These are phyloP conservation scores for Barnettozyma pratensis DNA, from an alignment of 805 yeast species.

Conservation along the genomic window DNA sequence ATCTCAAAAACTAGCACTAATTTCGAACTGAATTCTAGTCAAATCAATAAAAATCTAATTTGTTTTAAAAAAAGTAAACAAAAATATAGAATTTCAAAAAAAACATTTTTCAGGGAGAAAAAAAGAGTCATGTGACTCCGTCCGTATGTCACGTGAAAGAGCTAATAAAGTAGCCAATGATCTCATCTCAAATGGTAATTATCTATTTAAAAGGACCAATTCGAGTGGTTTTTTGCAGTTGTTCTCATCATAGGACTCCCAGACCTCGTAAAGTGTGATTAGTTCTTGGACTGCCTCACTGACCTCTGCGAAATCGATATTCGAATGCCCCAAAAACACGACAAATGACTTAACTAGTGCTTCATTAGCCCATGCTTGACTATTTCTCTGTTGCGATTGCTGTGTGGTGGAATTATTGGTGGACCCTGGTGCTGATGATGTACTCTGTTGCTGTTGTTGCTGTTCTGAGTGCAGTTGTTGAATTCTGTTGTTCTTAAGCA, in stretches of 20 bases:
- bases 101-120: too few species aligned
- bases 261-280: constrained; percentile 71
- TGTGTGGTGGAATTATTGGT: background rate
- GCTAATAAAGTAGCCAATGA: too few species aligned
- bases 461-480: constrained; percentile 16
- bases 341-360: constrained; percentile 49
- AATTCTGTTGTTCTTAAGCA: constrained; percentile 38
- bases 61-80: too few species aligned
- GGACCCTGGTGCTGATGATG: constrained; percentile 32
- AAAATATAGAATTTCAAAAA: too few species aligned
- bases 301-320: constrained; percentile 70
- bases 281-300: constrained; percentile 82
- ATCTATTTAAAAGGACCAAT: constrained; percentile 17
- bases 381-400: constrained; percentile 7
- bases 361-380: constrained; percentile 17
- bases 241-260: constrained; percentile 79
- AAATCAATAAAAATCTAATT: too few species aligned
- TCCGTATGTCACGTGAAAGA: background rate
- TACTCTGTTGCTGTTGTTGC: constrained; percentile 20
- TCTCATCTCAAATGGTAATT: background rate
- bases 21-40: too few species aligned
- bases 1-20: too few species aligned
- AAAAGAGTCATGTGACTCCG: background rate
- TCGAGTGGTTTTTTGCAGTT: constrained; percentile 23
- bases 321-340: constrained; percentile 67